These are phyloP conservation scores for Blastocystis sp. DNA, from an alignment of 352 stramenopile genomes.

Conservation along the genomic window DNA sequence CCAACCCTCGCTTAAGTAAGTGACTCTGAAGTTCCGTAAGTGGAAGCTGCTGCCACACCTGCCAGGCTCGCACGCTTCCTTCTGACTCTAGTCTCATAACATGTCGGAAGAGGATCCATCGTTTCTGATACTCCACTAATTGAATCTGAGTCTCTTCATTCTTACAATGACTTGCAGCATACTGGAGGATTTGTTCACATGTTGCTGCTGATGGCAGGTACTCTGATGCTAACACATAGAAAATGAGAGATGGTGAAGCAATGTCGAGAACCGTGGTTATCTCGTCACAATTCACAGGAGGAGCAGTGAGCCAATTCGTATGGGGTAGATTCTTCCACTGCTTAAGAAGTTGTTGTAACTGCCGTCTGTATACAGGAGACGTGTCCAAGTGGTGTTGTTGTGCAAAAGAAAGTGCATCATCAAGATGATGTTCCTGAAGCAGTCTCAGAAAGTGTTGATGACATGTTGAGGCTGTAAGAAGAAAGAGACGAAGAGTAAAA, in stretches of 20 bases:
- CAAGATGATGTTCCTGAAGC: background rate
- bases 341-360: background rate
- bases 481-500: background rate
- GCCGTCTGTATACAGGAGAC: background rate
- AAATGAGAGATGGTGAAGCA: background rate
- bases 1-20: background rate
- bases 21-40: background rate
- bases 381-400: background rate
- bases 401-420: background rate
- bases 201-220: background rate
- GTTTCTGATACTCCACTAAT: background rate
- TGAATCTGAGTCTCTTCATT: background rate
- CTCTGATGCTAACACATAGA: background rate
- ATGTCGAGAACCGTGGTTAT: background rate
- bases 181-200: background rate
- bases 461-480: background rate
- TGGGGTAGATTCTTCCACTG: background rate
- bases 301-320: background rate
- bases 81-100: background rate
- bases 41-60: background rate
- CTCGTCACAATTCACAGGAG: background rate
- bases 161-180: background rate
- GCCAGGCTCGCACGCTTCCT: background rate
- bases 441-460: background rate
- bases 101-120: background rate